Percentiles rank a stretch among this genome's conserved stretches.
These are phyloP conservation scores for Blastobotrys serpentis DNA, from an alignment of 1,139 yeast genomes.

Conservation along the genomic window DNA sequence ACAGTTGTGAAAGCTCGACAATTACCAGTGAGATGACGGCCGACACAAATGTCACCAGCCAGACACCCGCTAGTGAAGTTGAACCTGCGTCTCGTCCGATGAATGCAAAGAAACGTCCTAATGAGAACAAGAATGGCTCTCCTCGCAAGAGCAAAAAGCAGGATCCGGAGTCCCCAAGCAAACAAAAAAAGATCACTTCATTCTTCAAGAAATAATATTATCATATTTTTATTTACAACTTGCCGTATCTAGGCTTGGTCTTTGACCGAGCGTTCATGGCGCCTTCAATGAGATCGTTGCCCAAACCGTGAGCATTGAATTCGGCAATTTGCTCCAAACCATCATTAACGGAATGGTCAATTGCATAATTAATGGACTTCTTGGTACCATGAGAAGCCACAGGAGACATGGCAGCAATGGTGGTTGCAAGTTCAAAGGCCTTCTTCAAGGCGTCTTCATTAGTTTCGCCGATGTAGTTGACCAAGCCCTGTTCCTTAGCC, in stretches of 20 bases:
- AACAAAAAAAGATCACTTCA: slow-evolving; percentile 16
- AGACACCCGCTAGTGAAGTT: too few relatives aligned
- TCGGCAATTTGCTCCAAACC: slow-evolving; percentile 56
- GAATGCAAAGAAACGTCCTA: not conserved
- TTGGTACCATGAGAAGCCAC: slow-evolving; percentile 73
- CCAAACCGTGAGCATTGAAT: slow-evolving; percentile 50
- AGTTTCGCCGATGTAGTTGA: slow-evolving; percentile 48
- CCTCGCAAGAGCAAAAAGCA: slow-evolving; percentile 6
- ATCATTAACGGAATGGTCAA: slow-evolving; percentile 46
- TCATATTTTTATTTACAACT: slow-evolving; percentile 25
- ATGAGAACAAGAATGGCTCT: slow-evolving; percentile 1
- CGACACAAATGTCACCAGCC: too few relatives aligned
- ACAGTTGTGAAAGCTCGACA: too few relatives aligned
- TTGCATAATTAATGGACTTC: slow-evolving; percentile 52
- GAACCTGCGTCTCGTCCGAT: not conserved
- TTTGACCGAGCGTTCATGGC: slow-evolving; percentile 34
- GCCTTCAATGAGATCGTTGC: slow-evolving; percentile 38
- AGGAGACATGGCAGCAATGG: slow-evolving; percentile 49
- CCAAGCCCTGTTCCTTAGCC: slow-evolving; percentile 56
- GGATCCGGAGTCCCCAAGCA: not conserved
- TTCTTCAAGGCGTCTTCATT: slow-evolving; percentile 51
- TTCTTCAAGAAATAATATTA: slow-evolving; percentile 13
- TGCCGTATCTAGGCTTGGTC: slow-evolving; percentile 34
- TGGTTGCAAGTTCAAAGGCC: slow-evolving; percentile 53
- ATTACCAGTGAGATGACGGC: too few relatives aligned